Base-by-base conservation (phyloP, 352 stramenopile species). In the Pythium dissotocum region DNA sequence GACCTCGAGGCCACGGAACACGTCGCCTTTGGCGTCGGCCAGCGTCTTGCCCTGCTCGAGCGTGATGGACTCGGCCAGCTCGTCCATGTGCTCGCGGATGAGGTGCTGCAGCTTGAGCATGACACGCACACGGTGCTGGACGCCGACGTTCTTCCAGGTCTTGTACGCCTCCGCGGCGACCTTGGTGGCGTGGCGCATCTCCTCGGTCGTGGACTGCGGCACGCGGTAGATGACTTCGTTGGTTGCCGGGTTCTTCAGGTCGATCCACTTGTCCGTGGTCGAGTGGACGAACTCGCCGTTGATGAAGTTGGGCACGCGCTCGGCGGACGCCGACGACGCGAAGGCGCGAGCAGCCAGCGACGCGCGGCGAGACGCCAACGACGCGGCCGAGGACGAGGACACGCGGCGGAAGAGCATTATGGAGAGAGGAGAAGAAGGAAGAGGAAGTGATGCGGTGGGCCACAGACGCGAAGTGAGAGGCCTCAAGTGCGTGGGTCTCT, bases 21-120 rank as follows among this genome's bases (percentile, higher is more conserved):
- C 88, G 76, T 99, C 97, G n/a, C 97, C 97, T 58, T 86, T 85
- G 24, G 97, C 97, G 79, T 99, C 97, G 8, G 91, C 80, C 18
- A 98, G 68, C 0, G 94, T 98, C 74, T 98, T 99, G 52, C 85
- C 87, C 73, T 95, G 84, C 71, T 99, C 97, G 52, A 87, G 77
- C 21, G 94, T 99, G 75, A 99, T 99, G 60, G 88, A 97, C 38
- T 94, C 76, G 1, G 96, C 97, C 16, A 99, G 77, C 61, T 99
- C 95, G 55, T 98, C 94, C 36, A 87, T 98, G 76, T 98, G 79
- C 33, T 98, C 87, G 55, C 89, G 92, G 70, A 99, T 97, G n/a
- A 99, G 78, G 26, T 92, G 75, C 80, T 99, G 94, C 58, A 98
- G 90, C 80, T 99, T 97, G 71, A 99, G 82, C 93, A 99, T 98